Percentiles rank a stretch among this genome's conserved stretches.
These are phyloP conservation scores for Collybia mongolica DNA, from an alignment of 768 basidiomycete species.

Conservation along the genomic window DNA sequence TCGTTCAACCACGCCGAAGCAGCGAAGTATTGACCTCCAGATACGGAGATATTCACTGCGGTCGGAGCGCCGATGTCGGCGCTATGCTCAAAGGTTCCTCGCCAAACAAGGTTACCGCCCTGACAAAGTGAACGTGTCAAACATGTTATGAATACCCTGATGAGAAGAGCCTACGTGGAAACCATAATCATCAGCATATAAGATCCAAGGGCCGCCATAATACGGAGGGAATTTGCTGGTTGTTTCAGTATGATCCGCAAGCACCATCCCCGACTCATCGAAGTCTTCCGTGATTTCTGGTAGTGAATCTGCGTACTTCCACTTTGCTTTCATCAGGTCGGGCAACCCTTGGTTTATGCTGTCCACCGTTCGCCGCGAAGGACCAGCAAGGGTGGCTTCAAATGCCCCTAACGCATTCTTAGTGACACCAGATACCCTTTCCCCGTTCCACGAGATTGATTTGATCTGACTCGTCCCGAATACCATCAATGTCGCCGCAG, in stretches of 20 bases:
- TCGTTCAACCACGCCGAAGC: conserved; percentile 15
- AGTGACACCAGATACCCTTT: not conserved
- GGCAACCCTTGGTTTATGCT: conserved; percentile 3
- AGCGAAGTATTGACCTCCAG: conserved; percentile 13
- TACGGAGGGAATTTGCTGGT: conserved; percentile 12
- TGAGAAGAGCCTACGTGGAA: conserved; percentile 9
- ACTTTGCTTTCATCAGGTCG: conserved; percentile 6
- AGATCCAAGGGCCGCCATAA: conserved; percentile 16
- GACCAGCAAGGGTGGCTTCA: not conserved
- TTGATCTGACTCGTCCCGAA: conserved; percentile 9
- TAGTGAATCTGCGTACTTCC: conserved; percentile 14
- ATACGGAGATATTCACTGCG: conserved; percentile 14
- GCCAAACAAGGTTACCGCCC: conserved; percentile 16
- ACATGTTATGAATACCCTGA: not conserved
- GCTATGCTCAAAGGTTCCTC: conserved; percentile 12
- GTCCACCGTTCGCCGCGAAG: not conserved
- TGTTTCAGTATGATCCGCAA: conserved; percentile 12
- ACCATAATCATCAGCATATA: conserved; percentile 17
- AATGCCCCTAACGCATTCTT: conserved; percentile 4
- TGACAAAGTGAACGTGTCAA: not conserved
- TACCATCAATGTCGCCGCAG: conserved; percentile 7
- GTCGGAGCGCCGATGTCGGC: conserved; percentile 6
- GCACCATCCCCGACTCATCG: conserved; percentile 7
- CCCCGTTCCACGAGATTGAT: conserved; percentile 12
- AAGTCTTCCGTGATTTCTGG: conserved; percentile 11